These are phyloP conservation scores for Scutellaria barbata DNA, from an alignment of 257 asterid species.

Conservation along the genomic window DNA sequence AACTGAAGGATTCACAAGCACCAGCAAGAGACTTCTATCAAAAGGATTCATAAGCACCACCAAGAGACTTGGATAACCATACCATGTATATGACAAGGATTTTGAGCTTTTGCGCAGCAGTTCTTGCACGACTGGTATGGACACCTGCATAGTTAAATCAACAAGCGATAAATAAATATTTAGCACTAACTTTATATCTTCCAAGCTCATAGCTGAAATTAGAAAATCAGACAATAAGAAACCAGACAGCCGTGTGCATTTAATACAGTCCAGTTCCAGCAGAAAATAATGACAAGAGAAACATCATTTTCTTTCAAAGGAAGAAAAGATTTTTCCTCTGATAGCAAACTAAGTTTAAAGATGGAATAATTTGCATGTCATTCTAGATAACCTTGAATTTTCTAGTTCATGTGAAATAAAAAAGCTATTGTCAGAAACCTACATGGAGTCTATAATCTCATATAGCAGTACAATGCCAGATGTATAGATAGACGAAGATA, in stretches of 20 bases:
- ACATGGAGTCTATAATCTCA: neutral
- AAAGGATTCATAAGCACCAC: conserved; percentile 17
- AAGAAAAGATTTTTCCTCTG: neutral
- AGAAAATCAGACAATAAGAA: neutral
- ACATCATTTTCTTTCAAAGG: neutral
- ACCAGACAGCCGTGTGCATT: neutral
- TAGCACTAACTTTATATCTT: conserved; percentile 19
- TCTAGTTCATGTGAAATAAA: conserved; percentile 5
- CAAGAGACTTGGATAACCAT: conserved; percentile 30
- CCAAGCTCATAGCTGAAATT: conserved; percentile 10
- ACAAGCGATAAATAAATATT: neutral
- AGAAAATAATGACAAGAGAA: neutral
- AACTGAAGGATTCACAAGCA: conserved; percentile 12
- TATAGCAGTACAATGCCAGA: too few species aligned
- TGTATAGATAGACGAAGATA: neutral
- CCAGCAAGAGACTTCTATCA: conserved; percentile 20
- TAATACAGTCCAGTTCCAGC: neutral
- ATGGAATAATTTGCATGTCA: neutral
- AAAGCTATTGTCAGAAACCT: neutral
- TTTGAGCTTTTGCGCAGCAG: conserved; percentile 95
- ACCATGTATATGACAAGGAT: conserved; percentile 98
- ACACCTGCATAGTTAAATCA: conserved; percentile 65
- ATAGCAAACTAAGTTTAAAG: neutral
- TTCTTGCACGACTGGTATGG: conserved; percentile 94
- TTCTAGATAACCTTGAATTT: conserved; percentile 12